Percentiles rank a stretch among this genome's conserved stretches.
Evolutionary conservation across 176 grass and related monocot genomes (phyloP).

Genomic region (Guadua angustifolia): DNA sequence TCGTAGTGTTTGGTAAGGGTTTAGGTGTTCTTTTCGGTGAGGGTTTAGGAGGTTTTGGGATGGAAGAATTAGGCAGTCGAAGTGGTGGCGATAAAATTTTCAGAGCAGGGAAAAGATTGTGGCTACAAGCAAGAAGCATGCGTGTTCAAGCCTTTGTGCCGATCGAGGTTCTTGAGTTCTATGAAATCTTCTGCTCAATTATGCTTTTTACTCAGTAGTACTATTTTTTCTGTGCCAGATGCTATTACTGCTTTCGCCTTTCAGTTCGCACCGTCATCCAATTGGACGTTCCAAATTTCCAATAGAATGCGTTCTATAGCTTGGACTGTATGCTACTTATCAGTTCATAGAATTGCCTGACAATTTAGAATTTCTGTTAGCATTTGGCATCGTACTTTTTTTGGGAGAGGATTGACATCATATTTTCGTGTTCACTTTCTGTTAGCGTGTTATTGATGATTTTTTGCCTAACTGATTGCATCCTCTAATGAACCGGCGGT

Average conservation of each 20-base stretch:
- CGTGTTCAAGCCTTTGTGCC: neutral
- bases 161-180: neutral
- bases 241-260: too few species aligned
- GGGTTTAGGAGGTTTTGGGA: neutral
- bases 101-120: slow-evolving; percentile 3
- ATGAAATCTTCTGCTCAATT: neutral
- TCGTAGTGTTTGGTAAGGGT: slow-evolving; percentile 1
- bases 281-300: slow-evolving; percentile 3
- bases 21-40: neutral
- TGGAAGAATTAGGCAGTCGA: neutral
- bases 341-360: neutral
- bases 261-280: neutral
- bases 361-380: neutral
- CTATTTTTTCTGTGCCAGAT: slow-evolving; percentile 5
- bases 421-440: too few species aligned
- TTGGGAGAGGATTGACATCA: neutral
- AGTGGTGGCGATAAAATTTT: neutral
- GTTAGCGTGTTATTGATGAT: too few species aligned
- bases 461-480: too few species aligned
- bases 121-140: neutral
- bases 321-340: neutral
- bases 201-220: neutral
- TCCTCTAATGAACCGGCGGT: too few species aligned
- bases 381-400: neutral
- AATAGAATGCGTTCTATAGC: neutral